Evolutionary conservation across 768 basidiomycete species (phyloP), one percentile per base, ranked within the genome.

Genomic region (Xanthoconium purpureum): DNA sequence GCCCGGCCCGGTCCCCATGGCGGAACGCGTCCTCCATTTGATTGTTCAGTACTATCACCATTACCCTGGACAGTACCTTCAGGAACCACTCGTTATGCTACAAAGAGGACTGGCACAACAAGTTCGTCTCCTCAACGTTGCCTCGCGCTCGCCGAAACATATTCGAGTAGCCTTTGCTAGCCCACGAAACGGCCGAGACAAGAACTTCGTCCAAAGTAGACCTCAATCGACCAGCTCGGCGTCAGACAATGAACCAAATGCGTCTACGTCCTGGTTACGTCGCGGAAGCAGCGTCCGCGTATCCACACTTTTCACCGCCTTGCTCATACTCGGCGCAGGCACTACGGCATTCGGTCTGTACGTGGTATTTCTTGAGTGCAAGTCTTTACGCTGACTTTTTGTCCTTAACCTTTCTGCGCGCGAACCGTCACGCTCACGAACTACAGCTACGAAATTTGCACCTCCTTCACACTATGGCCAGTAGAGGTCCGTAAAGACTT

Each of bases 381-480:
- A n/a, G 6, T 30, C 24, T n/a, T 18, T 33, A 4, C 15, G 30
- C 46, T 45, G 6, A 55, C 36, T 15, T 35, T 30, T 60, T 17
- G 14, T 6, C 10, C 14, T 5, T 5, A 35, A 35, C 33, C 33
- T 24, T 24, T 24, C 24, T 24, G 13, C 40, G 24, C 39, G 5
- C 35, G n/a, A 29, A n/a, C 2, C 3, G 9, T 48, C 49, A 6
- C 44, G 33, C 43, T 39, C 37, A 32, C 37, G 47, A 37, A 35
- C 50, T 44, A 45, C 59, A 85, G 84, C 28, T 83, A 81, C 61
- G 75, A 81, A n/a, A 73, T 84, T 43, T 87, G 83, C 64, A 69
- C 70, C 8, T 74, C 77, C 12, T 73, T 87, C 70, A 83, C 82
- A 0, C 76, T 84, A 57, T 91, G 87, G 88, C 89, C 89, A 2